phyloP scores from a whole-genome alignment of 2,329 filamentous ascomycete species.

The Claviceps purpurea region DNA sequence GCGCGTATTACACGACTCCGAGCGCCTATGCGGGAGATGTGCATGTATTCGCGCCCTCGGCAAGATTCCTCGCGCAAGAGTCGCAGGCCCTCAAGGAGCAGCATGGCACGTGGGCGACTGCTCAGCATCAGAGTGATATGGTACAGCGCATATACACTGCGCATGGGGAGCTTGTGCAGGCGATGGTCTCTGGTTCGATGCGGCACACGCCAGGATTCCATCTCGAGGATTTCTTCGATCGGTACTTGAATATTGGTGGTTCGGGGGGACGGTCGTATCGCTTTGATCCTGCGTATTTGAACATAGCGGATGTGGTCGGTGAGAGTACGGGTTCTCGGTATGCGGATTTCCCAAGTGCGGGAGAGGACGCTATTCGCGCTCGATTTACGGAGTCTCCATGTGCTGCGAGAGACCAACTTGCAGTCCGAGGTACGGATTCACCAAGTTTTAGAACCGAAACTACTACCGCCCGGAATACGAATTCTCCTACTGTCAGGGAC shows the following conservation, averaged over 20 bases:
- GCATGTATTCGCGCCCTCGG: constrained; percentile 48
- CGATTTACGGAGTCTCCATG: constrained; percentile 39
- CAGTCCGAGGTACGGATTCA: constrained; percentile 40
- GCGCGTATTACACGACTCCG: constrained; percentile 58
- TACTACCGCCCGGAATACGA: too few relatives aligned
- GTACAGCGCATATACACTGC: constrained; percentile 64
- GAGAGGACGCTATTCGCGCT: constrained; percentile 26
- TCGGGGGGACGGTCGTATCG: constrained; percentile 44
- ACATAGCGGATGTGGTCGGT: constrained; percentile 51
- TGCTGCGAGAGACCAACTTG: constrained; percentile 22
- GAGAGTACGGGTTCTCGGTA: constrained; percentile 47
- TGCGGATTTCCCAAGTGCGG: constrained; percentile 34
- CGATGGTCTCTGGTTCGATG: constrained; percentile 49
- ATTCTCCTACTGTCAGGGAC: too few relatives aligned
- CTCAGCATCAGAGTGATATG: constrained; percentile 69
- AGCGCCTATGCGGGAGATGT: constrained; percentile 31
- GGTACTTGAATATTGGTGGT: constrained; percentile 49
- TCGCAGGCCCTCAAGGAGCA: constrained; percentile 70
- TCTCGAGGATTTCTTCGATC: constrained; percentile 76
- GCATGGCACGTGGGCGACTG: constrained; percentile 60
- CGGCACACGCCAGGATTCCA: constrained; percentile 69
- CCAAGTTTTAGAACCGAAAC: constrained; percentile 27
- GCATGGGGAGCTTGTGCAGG: constrained; percentile 70
- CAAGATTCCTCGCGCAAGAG: constrained; percentile 62
- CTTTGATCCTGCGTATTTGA: constrained; percentile 65